These are phyloP conservation scores for Xerocomellus dryophilus DNA, from an alignment of 768 basidiomycete genomes.

Conservation along the genomic window DNA sequence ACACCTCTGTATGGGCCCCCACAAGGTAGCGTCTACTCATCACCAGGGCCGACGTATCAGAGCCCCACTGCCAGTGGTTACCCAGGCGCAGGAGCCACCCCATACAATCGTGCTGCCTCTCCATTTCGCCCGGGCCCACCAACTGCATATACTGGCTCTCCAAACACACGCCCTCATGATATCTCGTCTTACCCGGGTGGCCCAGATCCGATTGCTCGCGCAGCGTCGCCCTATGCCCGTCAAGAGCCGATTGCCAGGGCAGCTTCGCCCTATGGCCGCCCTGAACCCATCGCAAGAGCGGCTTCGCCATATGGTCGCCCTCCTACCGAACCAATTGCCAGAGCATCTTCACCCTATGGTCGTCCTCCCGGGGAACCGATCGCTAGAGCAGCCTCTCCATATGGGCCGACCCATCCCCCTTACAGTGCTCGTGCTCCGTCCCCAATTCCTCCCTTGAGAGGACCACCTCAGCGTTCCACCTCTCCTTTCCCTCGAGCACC, in stretches of 20 bases:
- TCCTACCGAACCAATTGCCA: slow-evolving; percentile 38
- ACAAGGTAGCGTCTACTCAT: slow-evolving; percentile 17
- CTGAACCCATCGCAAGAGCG: slow-evolving; percentile 26
- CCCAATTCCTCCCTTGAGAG: slow-evolving; percentile 27
- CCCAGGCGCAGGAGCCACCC: slow-evolving; percentile 22
- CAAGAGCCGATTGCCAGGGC: slow-evolving; percentile 29
- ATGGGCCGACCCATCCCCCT: slow-evolving; percentile 22
- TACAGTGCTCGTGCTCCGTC: slow-evolving; percentile 30
- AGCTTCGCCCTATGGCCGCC: slow-evolving; percentile 34
- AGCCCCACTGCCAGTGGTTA: slow-evolving; percentile 31
- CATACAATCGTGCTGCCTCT: slow-evolving; percentile 35
- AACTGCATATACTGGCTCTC: slow-evolving; percentile 39
- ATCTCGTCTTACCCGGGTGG: slow-evolving; percentile 40
- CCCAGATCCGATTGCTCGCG: slow-evolving; percentile 31
- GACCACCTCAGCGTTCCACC: slow-evolving; percentile 22
- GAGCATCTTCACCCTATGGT: slow-evolving; percentile 33
- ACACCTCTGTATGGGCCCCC: slow-evolving; percentile 19
- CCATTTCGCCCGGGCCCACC: slow-evolving; percentile 29
- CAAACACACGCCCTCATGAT: slow-evolving; percentile 48
- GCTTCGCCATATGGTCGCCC: slow-evolving; percentile 34
- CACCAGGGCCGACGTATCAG: slow-evolving; percentile 29
- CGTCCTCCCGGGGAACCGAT: slow-evolving; percentile 39
- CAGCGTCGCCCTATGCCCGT: slow-evolving; percentile 37
- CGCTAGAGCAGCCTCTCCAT: slow-evolving; percentile 39
- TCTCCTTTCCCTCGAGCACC: slow-evolving; percentile 32